Conservation (phyloP, 371 early-diverging fungal species). For the Lichtheimia corymbifera region DNA sequence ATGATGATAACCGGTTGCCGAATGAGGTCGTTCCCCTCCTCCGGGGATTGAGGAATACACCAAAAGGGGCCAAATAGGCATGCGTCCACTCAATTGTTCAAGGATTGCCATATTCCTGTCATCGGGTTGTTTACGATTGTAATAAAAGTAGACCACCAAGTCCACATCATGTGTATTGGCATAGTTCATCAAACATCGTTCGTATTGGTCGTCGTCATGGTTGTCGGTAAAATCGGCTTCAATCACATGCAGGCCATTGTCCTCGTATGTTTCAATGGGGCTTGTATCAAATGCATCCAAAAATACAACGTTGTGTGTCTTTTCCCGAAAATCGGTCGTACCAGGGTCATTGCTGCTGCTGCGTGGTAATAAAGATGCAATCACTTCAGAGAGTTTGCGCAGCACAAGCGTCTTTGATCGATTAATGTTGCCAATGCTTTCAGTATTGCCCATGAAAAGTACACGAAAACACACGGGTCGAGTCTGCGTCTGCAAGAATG, state of each 20-base stretch:
- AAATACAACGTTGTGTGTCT: slow-evolving; percentile 13
- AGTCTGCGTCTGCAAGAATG: too few relatives aligned
- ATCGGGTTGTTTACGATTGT: too few relatives aligned
- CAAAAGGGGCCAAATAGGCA: not conserved
- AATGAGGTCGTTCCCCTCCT: not conserved
- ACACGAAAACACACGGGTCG: slow-evolving; percentile 9
- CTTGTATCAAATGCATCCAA: slow-evolving; percentile 5
- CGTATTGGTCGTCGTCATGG: slow-evolving; percentile 2
- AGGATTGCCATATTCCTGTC: slow-evolving; percentile 10
- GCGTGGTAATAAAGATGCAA: slow-evolving; percentile 3
- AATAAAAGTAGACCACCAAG: slow-evolving; percentile 20
- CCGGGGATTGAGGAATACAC: not conserved
- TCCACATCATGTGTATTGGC: slow-evolving; percentile 8
- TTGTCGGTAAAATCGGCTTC: slow-evolving; percentile 26
- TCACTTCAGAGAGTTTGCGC: slow-evolving; percentile 8
- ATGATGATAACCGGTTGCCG: not conserved
- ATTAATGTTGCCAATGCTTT: not conserved
- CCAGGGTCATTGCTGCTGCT: not conserved
- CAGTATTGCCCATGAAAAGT: slow-evolving; percentile 13
- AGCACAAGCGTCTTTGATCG: slow-evolving; percentile 1
- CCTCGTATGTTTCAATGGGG: slow-evolving; percentile 25
- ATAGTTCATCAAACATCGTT: slow-evolving; percentile 7
- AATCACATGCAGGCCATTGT: slow-evolving; percentile 20
- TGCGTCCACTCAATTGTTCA: slow-evolving; percentile 1
- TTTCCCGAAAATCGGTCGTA: slow-evolving; percentile 7